Percentiles rank a stretch among this genome's conserved stretches.
Conservation (phyloP, 306 rosid species). For the Fragaria vesca region DNA sequence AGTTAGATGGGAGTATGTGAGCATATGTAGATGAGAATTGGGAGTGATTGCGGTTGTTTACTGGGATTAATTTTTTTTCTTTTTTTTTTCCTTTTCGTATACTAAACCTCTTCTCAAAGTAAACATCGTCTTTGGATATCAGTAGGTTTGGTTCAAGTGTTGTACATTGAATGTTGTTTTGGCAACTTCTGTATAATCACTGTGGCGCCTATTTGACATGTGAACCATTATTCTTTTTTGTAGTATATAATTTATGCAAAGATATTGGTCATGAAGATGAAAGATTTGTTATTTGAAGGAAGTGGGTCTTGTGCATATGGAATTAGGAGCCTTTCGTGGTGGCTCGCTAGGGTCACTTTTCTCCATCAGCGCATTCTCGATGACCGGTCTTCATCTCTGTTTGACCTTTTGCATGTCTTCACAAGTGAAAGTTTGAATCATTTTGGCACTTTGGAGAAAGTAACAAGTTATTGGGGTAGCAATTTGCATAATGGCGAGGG, state of each 20-base stretch:
- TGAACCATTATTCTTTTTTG: slow-evolving; percentile 26
- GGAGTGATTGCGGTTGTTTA: background rate
- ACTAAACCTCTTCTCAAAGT: background rate
- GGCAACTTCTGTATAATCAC: background rate
- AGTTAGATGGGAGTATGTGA: background rate
- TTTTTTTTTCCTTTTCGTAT: too few species aligned
- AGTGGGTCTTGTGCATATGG: slow-evolving; percentile 31
- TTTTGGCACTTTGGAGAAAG: slow-evolving; percentile 56
- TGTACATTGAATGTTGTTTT: background rate
- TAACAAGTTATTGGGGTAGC: slow-evolving; percentile 59
- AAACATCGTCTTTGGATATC: background rate
- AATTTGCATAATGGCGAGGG: slow-evolving; percentile 50
- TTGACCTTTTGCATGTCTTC: slow-evolving; percentile 66
- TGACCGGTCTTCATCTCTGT: slow-evolving; percentile 76
- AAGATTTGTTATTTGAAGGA: slow-evolving; percentile 54
- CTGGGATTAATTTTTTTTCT: background rate
- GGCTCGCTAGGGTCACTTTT: slow-evolving; percentile 75
- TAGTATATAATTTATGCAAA: slow-evolving; percentile 87
- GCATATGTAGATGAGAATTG: background rate
- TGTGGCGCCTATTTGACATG: background rate
- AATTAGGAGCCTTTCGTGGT: slow-evolving; percentile 72
- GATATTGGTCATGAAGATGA: slow-evolving; percentile 66
- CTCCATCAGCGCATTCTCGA: slow-evolving; percentile 79
- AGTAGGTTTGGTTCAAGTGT: background rate
- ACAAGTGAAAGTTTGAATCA: slow-evolving; percentile 45